phyloP scores from a whole-genome alignment of 805 yeast species.

The Sugiyamaella qingdaonensis region DNA sequence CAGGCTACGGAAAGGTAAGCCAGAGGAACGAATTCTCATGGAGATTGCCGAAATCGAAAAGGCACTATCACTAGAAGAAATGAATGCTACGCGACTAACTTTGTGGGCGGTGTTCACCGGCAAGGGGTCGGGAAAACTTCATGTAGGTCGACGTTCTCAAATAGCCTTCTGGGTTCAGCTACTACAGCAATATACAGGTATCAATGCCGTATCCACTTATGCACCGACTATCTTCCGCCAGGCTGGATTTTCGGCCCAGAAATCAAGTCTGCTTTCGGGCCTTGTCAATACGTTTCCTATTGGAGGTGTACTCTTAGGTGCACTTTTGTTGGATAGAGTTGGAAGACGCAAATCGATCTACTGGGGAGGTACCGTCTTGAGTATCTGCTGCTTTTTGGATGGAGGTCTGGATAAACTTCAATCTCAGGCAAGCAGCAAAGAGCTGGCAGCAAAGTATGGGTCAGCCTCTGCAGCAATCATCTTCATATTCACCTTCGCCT shows the following conservation, averaged over 20 bases:
- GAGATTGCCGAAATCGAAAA: slow-evolving; percentile 7
- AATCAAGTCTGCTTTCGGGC: slow-evolving; percentile 1
- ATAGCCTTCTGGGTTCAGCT: slow-evolving; percentile 32
- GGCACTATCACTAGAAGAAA: slow-evolving; percentile 1
- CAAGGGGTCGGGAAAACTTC: slow-evolving; percentile 8
- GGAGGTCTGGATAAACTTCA: not conserved
- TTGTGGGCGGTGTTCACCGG: slow-evolving; percentile 10
- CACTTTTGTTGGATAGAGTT: not conserved
- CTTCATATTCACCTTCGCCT: not conserved
- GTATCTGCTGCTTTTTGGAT: slow-evolving; percentile 1
- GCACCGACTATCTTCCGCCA: slow-evolving; percentile 35
- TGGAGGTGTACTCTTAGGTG: not conserved
- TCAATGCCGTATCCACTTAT: slow-evolving; percentile 52
- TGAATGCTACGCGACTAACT: not conserved
- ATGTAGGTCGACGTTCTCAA: slow-evolving; percentile 5
- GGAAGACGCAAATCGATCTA: not conserved
- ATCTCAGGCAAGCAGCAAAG: not conserved
- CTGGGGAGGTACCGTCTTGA: slow-evolving; percentile 3
- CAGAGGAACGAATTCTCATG: not conserved
- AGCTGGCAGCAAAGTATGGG: not conserved
- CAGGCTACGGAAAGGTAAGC: not conserved
- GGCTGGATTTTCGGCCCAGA: slow-evolving; percentile 6
- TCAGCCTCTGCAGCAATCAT: slow-evolving; percentile 1
- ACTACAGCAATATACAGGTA: slow-evolving; percentile 58
- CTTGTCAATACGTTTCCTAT: slow-evolving; percentile 2